Base-by-base conservation (phyloP, 2,329 filamentous ascomycete species). In the Botrytis aclada region DNA sequence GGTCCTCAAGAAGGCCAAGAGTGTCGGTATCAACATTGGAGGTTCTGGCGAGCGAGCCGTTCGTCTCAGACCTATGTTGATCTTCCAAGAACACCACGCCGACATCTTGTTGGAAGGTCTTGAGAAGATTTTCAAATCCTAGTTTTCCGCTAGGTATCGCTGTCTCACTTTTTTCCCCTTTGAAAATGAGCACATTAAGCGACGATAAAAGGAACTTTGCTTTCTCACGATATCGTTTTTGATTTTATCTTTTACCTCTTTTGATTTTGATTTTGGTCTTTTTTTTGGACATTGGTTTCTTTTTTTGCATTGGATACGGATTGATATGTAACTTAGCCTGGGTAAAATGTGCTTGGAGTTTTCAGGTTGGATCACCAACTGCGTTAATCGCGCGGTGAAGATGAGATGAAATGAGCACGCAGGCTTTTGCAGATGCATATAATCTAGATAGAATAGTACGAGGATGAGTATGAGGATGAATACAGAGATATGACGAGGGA, bases 81-180 rank as follows among this genome's bases (percentile, higher is more conserved):
- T 95, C 79, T 95, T 95, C 77, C 92, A 97, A 88, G 89, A 94
- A 87, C 89, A 92, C 81, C 95, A 98, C 83, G 95, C 92, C 34
- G 93, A 97, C 83, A 90, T 97, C 74, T 84, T 98, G 78, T 83
- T 97, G 66, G 93, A 93, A 78, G 88, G 87, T 37, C 81, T 97
- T 77, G 93, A 97, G 86, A 93, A 81, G 76, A 79, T 81, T 37
- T 73, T 80, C 29, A 81, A 80, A 75, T 77, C 77, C 58, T 81
- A 60, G 43, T 18, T 4, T 18, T 29, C 18, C 25, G 2, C 47
- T 67, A 67, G 64, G 34, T 22, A 5, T 37, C 65, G 65, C 65
- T 43, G 34, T 25, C 25, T 67, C 64, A 67, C 9, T 22, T 39
- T 16, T 20, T 14, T 22, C 64, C 20, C n/a, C 64, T 56, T 54